Conservation (phyloP, 2,329 filamentous ascomycete species). For the Ceratocystis cubensis region DNA sequence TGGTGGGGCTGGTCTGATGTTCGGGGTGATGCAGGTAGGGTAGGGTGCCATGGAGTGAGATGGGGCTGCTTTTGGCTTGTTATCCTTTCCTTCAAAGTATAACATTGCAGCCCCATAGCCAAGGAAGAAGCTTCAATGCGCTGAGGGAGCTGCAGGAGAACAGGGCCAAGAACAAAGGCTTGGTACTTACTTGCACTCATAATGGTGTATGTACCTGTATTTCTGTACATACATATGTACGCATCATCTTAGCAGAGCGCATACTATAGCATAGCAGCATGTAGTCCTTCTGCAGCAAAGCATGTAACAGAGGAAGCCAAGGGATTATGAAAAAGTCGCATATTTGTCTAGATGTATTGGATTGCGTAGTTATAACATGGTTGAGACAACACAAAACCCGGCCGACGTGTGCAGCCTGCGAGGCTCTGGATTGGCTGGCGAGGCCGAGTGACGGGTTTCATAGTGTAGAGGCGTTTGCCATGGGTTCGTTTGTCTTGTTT, state of each 20-base stretch:
- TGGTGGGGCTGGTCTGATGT: neutral
- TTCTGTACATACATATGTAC: neutral
- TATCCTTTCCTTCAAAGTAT: neutral
- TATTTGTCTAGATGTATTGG: neutral
- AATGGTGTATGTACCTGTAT: too few species aligned
- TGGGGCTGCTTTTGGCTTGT: neutral
- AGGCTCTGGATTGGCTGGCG: slow-evolving; percentile 15
- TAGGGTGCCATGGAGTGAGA: slow-evolving; percentile 32
- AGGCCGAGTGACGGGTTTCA: slow-evolving; percentile 5
- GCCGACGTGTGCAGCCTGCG: slow-evolving; percentile 15
- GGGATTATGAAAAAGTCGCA: neutral
- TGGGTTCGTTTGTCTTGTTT: neutral
- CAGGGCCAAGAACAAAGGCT: too few species aligned
- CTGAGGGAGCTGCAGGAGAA: too few species aligned
- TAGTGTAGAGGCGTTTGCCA: slow-evolving; percentile 4
- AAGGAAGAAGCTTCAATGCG: neutral
- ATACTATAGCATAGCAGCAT: neutral
- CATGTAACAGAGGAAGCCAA: neutral
- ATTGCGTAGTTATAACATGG: slow-evolving; percentile 51
- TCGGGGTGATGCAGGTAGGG: neutral
- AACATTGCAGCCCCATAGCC: neutral
- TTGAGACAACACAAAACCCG: slow-evolving; percentile 1
- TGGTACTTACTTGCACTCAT: too few species aligned
- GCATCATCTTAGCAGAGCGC: neutral
- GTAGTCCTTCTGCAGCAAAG: neutral